A percentile compares a stretch with the other conserved stretches of the same genome.
Evolutionary conservation across 2,329 filamentous ascomycete species (phyloP).

Genomic region (Elsinoe necatrix): DNA sequence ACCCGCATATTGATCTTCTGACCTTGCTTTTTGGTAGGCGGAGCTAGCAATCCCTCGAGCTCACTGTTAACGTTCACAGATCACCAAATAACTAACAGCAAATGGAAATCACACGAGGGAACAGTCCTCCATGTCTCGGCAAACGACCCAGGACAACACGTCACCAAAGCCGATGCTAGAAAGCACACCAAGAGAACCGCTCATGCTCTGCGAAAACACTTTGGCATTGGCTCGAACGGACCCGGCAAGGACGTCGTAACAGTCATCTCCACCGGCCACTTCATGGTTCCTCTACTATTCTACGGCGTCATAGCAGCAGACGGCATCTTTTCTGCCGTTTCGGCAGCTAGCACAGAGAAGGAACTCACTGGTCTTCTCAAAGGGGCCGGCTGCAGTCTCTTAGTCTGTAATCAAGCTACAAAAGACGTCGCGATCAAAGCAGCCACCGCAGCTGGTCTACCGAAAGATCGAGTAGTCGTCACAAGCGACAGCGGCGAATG

Average conservation of each 20-base stretch:
- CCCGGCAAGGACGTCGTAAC: slow-evolving; percentile 48
- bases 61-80: not conserved
- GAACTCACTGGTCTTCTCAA: slow-evolving; percentile 45
- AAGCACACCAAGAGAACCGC: slow-evolving; percentile 46
- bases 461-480: slow-evolving; percentile 42
- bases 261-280: slow-evolving; percentile 49
- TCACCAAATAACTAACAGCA: not conserved
- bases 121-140: slow-evolving; percentile 51
- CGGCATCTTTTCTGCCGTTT: slow-evolving; percentile 51
- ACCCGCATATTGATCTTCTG: slow-evolving; percentile 5
- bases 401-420: slow-evolving; percentile 43
- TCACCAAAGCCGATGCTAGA: slow-evolving; percentile 47
- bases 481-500: slow-evolving; percentile 34
- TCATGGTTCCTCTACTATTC: slow-evolving; percentile 46
- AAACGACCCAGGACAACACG: slow-evolving; percentile 42
- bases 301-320: slow-evolving; percentile 51
- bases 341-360: slow-evolving; percentile 40
- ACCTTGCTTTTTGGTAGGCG: not conserved
- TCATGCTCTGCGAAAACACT: slow-evolving; percentile 47
- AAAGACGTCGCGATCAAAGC: slow-evolving; percentile 40
- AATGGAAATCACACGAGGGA: slow-evolving; percentile 36
- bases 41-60: no score
- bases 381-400: slow-evolving; percentile 34
- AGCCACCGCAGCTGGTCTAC: slow-evolving; percentile 43
- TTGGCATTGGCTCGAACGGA: slow-evolving; percentile 44